These are phyloP conservation scores for Aegilops tauschii DNA, from an alignment of 176 grass and related monocot genomes.

Conservation along the genomic window DNA sequence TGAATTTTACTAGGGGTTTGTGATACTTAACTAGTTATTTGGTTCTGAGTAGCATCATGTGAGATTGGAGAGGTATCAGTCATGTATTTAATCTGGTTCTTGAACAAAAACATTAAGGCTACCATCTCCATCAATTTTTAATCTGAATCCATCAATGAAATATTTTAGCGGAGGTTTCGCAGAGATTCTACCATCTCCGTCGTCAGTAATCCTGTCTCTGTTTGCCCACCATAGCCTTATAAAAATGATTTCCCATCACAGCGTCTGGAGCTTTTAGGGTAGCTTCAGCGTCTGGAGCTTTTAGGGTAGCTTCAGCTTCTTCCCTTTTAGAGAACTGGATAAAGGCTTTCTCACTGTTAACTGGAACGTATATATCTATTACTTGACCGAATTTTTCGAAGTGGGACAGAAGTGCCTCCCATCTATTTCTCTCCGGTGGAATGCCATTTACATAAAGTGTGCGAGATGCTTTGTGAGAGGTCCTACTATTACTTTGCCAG, in stretches of 20 bases:
- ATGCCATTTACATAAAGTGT: conserved; percentile 93
- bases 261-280: too few relatives aligned
- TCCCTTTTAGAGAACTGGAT: conserved; percentile 95
- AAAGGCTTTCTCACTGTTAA: conserved; percentile 86
- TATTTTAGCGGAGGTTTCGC: conserved; percentile 9
- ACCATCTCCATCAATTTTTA: too few relatives aligned
- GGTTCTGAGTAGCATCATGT: too few relatives aligned
- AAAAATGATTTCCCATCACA: conserved; percentile 99
- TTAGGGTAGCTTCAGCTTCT: conserved; percentile 92
- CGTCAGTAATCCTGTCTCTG: conserved; percentile 74
- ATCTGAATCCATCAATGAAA: too few relatives aligned
- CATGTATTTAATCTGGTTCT: too few relatives aligned
- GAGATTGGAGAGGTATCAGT: too few relatives aligned
- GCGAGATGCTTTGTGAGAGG: conserved; percentile 82
- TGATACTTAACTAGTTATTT: too few relatives aligned
- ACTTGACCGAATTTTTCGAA: conserved; percentile 90
- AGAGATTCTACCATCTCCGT: conserved; percentile 33
- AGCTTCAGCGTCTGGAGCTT: conserved; percentile 91
- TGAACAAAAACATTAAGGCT: too few relatives aligned
- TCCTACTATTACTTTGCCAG: conserved; percentile 43
- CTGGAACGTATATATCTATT: conserved; percentile 95
- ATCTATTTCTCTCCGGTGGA: conserved; percentile 76
- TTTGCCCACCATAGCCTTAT: conserved; percentile 99
- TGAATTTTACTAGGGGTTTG: too few relatives aligned
- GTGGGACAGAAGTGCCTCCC: conserved; percentile 66